Evolutionary conservation across 208 protist species (phyloP).

Genomic region (Tritrichomonas musculus): DNA sequence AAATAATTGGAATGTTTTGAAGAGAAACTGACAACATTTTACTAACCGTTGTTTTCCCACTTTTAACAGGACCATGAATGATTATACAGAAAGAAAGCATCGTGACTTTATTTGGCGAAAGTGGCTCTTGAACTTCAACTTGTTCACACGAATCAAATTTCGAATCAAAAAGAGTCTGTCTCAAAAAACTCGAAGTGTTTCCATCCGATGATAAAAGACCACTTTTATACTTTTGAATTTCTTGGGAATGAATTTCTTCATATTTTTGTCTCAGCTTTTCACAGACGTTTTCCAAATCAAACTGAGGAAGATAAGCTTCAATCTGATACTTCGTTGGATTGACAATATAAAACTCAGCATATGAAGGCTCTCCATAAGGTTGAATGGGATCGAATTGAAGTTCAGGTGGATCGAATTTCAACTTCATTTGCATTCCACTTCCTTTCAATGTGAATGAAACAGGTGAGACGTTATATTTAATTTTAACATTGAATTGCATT

Average conservation of each 20-base stretch:
- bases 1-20: background rate
- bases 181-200: too few species aligned
- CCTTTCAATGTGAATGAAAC: background rate
- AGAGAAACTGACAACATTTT: background rate
- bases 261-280: background rate
- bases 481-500: background rate
- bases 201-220: too few species aligned
- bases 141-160: too few species aligned
- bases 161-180: too few species aligned
- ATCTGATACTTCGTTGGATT: background rate
- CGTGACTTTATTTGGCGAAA: background rate
- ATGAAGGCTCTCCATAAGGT: background rate
- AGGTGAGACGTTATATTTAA: background rate
- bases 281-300: background rate
- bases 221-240: background rate
- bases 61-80: background rate
- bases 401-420: background rate
- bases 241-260: background rate
- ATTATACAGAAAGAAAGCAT: conserved; percentile 1
- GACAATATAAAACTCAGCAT: background rate
- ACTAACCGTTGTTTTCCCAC: background rate
- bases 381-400: background rate
- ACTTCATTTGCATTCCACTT: background rate
- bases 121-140: background rate
- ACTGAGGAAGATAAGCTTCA: background rate